Evolutionary conservation across 768 basidiomycete genomes (phyloP), one percentile per base, ranked within the genome.

Genomic region (Serpula lacrymans): DNA sequence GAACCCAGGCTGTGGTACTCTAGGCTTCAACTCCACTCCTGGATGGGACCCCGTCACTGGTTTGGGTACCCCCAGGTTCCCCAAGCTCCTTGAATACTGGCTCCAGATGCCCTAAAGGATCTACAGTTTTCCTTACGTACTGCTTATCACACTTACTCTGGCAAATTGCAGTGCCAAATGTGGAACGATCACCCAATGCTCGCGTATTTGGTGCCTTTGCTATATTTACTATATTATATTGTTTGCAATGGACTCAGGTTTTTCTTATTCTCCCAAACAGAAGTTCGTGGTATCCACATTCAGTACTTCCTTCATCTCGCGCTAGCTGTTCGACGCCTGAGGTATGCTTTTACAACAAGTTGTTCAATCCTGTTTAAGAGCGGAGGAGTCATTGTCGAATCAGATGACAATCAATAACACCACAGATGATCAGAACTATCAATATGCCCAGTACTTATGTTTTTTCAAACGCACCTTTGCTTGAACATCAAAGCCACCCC

Each of bases 401-500:
- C n/a, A n/a, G n/a, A n/a, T n/a, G n/a, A n/a, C n/a, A n/a, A n/a
- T n/a, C n/a, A n/a, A 18, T 18, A 14, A 36, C 35, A 14, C 13
- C 14, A 9, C 35, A 21, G 22, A n/a, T 36, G 9, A 36, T 25
- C 16, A 25, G 22, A 8, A 6, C 17, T 14, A 14, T 25, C 20
- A 36, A 9, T 14, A 23, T 25, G 18, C 14, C 35, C 9, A 23
- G 35, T 9, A 36, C 22, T 9, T 36, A n/a, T 39, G 37, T 28
- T 14, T 20, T 39, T 5, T 3, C 14, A 39, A 22, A 36, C 44
- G 41, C 24, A 71, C 73, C 78, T 61, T 45, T 78, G 75, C 58
- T 81, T 82, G 25, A 80, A 65, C 43, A 78, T 53, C 56, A 80
- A 73, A 5, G 77, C 77, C 1, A 80, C 65, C 0, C 79, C 80